phyloP scores from a whole-genome alignment of 129 eudicot species.

The Artemisia argyi region DNA sequence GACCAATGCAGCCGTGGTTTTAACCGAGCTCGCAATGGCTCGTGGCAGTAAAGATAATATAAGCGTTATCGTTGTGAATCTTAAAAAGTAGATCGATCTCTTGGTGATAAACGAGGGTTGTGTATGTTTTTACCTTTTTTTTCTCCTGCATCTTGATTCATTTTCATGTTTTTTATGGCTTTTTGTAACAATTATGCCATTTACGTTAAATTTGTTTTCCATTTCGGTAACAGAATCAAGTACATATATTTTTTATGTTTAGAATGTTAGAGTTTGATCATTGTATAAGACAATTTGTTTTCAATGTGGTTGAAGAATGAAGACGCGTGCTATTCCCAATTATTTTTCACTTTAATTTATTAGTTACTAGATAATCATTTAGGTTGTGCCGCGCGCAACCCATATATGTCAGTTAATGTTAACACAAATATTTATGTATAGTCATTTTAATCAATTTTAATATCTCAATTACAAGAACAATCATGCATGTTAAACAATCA shows the following conservation, averaged over 20 bases:
- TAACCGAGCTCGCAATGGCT: conserved; percentile 58
- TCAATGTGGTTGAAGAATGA: neutral
- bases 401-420: too few species aligned
- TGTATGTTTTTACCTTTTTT: too few species aligned
- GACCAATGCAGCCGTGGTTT: conserved; percentile 48
- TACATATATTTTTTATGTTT: neutral
- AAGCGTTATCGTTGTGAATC: conserved; percentile 54
- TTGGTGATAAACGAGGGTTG: conserved; percentile 13
- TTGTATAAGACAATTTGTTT: neutral
- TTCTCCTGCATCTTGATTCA: too few species aligned
- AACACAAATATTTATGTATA: too few species aligned
- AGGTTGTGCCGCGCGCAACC: too few species aligned
- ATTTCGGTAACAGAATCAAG: neutral
- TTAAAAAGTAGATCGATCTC: conserved; percentile 20
- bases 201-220: conserved; percentile 1
- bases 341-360: neutral
- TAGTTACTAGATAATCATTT: too few species aligned
- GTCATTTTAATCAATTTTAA: too few species aligned
- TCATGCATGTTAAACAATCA: too few species aligned
- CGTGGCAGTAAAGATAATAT: conserved; percentile 65
- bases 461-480: too few species aligned
- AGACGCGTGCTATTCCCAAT: neutral
- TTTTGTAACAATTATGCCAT: conserved; percentile 16
- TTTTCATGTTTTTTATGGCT: conserved; percentile 15
- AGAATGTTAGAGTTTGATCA: neutral